phyloP scores from a whole-genome alignment of 352 stramenopile genomes.

The Chrysophaeum taylorii region DNA sequence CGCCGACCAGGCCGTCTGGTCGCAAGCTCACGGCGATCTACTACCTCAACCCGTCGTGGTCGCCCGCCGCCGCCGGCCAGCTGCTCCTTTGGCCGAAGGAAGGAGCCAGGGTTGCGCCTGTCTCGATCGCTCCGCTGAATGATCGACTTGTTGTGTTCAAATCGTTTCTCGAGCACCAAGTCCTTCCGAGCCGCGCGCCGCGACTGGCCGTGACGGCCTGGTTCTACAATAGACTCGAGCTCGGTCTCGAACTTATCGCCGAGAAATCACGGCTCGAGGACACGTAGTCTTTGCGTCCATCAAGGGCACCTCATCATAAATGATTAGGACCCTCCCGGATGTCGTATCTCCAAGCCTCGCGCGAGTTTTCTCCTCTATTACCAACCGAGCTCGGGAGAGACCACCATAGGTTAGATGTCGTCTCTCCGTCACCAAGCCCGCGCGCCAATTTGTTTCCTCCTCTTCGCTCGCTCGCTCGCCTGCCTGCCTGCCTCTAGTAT shows the following conservation, averaged over 20 bases:
- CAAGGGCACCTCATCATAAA: no score
- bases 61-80: background rate
- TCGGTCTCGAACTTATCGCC: conserved; percentile 11
- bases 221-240: conserved; percentile 9
- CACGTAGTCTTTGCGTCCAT: no score
- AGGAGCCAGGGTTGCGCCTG: background rate
- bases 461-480: no score
- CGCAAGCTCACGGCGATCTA: conserved; percentile 13
- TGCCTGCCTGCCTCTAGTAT: no score
- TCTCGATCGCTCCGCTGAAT: background rate
- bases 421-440: no score
- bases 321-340: no score
- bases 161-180: background rate
- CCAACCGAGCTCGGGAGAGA: no score
- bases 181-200: background rate
- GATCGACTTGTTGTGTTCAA: background rate
- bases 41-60: conserved; percentile 4
- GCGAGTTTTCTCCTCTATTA: no score
- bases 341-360: no score
- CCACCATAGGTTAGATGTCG: no score
- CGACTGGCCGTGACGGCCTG: background rate
- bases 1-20: background rate
- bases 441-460: no score
- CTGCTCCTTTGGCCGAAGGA: background rate
- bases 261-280: no score